Evolutionary conservation across 1,284 basidiomycete genomes (phyloP).

Genomic region (Erythrobasidium hasegawianum): DNA sequence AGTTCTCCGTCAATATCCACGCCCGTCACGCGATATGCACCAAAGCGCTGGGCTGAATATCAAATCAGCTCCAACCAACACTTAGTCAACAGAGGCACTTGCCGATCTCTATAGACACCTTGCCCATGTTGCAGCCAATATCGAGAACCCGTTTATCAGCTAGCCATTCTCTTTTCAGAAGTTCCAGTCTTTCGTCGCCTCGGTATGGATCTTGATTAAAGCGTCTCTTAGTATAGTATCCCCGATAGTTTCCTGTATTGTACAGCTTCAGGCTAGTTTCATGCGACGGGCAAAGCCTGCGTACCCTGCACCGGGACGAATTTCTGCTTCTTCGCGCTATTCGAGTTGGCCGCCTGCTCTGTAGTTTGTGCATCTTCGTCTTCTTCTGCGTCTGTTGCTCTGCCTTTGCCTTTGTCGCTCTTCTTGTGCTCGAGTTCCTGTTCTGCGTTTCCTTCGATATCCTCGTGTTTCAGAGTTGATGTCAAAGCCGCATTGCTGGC

Average conservation of each 20-base stretch:
- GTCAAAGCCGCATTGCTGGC: no score
- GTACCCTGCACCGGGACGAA: slow-evolving; percentile 26
- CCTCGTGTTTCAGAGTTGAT: no score
- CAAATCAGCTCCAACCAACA: no score
- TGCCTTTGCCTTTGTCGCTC: not conserved
- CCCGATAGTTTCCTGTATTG: slow-evolving; percentile 45
- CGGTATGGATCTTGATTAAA: slow-evolving; percentile 47
- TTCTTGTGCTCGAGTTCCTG: no score
- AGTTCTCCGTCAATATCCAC: slow-evolving; percentile 74
- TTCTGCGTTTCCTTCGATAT: no score
- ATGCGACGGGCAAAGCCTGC: not conserved
- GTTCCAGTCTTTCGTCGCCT: slow-evolving; percentile 54
- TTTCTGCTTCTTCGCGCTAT: slow-evolving; percentile 15
- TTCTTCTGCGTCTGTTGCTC: slow-evolving; percentile 3
- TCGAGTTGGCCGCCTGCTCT: not conserved
- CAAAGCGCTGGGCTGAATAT: slow-evolving; percentile 60
- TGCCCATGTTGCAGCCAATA: slow-evolving; percentile 76
- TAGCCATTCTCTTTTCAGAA: slow-evolving; percentile 60
- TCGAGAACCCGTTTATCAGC: slow-evolving; percentile 62
- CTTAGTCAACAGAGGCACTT: no score
- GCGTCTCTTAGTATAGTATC: slow-evolving; percentile 69
- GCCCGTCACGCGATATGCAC: slow-evolving; percentile 63
- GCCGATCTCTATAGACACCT: slow-evolving; percentile 77
- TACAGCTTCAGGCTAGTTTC: not conserved
- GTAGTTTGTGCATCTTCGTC: not conserved